phyloP scores from a whole-genome alignment of 768 basidiomycete species.

The Boletales sp. region DNA sequence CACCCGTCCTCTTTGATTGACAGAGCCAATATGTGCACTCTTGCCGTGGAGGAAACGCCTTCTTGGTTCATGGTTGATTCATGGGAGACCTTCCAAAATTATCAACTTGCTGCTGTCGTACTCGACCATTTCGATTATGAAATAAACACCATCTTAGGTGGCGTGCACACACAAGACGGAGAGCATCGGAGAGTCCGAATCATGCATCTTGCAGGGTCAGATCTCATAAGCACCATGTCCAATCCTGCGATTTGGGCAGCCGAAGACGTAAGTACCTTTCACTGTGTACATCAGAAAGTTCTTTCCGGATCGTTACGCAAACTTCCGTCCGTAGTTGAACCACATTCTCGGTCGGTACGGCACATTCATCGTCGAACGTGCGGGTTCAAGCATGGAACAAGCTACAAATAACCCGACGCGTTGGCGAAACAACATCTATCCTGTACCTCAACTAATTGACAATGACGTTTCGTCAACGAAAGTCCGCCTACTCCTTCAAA shows the following conservation, averaged over 20 bases:
- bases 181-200: constrained; percentile 74
- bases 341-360: constrained; percentile 96
- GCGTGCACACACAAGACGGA: constrained; percentile 69
- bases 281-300: not conserved
- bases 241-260: constrained; percentile 99
- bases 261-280: constrained; percentile 67
- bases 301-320: constrained; percentile 11
- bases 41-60: constrained; percentile 86
- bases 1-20: constrained; percentile 19
- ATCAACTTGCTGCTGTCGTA: constrained; percentile 94
- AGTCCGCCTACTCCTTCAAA: constrained; percentile 73
- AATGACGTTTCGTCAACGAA: constrained; percentile 98
- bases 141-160: constrained; percentile 83
- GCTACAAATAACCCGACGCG: constrained; percentile 70
- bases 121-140: constrained; percentile 96
- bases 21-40: constrained; percentile 83
- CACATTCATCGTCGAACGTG: constrained; percentile 90
- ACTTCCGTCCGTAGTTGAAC: constrained; percentile 63
- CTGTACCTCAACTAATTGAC: constrained; percentile 92
- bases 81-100: constrained; percentile 95
- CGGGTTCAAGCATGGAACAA: constrained; percentile 88
- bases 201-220: constrained; percentile 96
- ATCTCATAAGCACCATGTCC: constrained; percentile 96
- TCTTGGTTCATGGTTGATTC: constrained; percentile 97
- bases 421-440: constrained; percentile 82